Evolutionary conservation across 371 early-diverging fungal species (phyloP), one percentile per base, ranked within the genome.

Genomic region (Mucor circinelloides): DNA sequence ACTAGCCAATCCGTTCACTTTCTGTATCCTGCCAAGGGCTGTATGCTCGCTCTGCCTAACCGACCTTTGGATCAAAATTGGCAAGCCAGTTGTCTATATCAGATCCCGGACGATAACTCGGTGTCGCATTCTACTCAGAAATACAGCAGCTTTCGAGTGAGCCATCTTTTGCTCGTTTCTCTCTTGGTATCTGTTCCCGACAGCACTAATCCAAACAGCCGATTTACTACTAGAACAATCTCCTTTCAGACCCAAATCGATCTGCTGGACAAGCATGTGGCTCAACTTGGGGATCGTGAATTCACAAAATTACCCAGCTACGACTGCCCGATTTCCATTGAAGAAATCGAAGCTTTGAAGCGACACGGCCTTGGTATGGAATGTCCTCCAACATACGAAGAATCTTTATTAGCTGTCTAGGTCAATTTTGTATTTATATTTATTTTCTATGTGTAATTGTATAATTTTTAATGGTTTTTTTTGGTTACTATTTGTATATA

Each of bases 371-470:
- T 70, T 4, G 19, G 27, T 9, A n/a, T 46, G 19, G 42, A 52
- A n/a, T 32, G n/a, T 6, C 66, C 70, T 19, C 70, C 67, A 42
- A 23, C 67, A 27, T 64, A 69, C 32, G 59, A 69, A 38, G 52
- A 46, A 63, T 23, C 56, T 68, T 28, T 36, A 36, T 68, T 52
- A 9, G 42, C 34, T 27, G 12, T 28, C 40, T 40, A 50, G 54
- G 42, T 32, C 42, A 58, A 28, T 6, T 48, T 59, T 52, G 38
- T 58, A 38, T 79, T 77, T 38, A 70, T 64, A 2, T 77, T 81
- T 36, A 81, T 81, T 77, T 77, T 79, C 82, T 81, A 31, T 28
- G 54, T 60, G 13, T 40, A 23, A 67, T 1, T 36, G 40, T 30
- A 42, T 23, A 36, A 32, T 21, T 28, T 40, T n/a, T 48, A 55